phyloP scores from a whole-genome alignment of 768 basidiomycete genomes.

The Solioccasus polychromus region DNA sequence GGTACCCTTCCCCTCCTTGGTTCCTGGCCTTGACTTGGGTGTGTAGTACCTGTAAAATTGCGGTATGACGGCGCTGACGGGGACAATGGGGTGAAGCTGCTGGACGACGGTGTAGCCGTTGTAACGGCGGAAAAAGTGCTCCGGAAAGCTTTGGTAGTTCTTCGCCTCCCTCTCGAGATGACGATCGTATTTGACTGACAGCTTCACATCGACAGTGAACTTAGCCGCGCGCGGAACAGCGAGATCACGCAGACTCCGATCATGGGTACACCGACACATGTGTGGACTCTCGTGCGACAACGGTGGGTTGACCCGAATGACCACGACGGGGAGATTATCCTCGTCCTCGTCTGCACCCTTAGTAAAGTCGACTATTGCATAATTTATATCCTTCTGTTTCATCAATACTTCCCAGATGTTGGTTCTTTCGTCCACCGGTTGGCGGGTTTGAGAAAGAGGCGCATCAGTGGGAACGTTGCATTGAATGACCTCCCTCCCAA shows the following conservation, averaged over 20 bases:
- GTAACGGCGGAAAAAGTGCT: conserved; percentile 27
- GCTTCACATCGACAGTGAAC: conserved; percentile 44
- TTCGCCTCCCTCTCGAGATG: conserved; percentile 35
- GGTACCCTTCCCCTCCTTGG: not conserved
- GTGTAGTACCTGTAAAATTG: conserved; percentile 65
- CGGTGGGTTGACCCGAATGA: conserved; percentile 15
- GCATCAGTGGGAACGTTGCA: not conserved
- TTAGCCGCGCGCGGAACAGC: conserved; percentile 29
- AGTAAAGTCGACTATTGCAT: not conserved
- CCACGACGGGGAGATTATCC: not conserved
- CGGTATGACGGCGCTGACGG: conserved; percentile 51
- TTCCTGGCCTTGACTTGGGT: conserved; percentile 10
- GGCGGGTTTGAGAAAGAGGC: not conserved
- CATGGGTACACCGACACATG: too few species aligned
- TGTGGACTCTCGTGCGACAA: conserved; percentile 13
- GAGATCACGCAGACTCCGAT: not conserved
- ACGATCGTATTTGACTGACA: conserved; percentile 36
- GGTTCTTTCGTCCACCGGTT: not conserved
- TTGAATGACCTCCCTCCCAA: conserved; percentile 20
- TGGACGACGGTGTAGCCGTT: conserved; percentile 21
- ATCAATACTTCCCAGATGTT: not conserved
- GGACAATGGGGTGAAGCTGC: conserved; percentile 40
- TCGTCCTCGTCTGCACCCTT: not conserved
- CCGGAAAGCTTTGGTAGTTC: conserved; percentile 28
- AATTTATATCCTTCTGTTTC: not conserved